These are phyloP conservation scores for Calonectria montana DNA, from an alignment of 2,329 filamentous ascomycete genomes.

Conservation along the genomic window DNA sequence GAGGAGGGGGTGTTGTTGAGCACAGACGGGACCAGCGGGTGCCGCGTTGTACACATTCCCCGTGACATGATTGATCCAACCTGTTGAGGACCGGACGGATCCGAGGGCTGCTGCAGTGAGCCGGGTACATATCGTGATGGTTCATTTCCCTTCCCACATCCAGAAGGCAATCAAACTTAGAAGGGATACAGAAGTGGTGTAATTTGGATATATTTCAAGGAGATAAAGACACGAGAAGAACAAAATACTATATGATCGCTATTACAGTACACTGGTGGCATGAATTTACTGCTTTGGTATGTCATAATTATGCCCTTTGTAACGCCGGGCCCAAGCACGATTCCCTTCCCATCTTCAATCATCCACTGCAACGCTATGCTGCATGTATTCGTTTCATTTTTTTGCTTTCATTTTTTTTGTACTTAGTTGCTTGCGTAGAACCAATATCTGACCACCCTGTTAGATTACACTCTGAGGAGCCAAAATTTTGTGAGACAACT, in stretches of 20 bases:
- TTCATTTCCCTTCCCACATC: not conserved
- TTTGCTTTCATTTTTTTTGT: conserved; percentile 12
- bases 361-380: not conserved
- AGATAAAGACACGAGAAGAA: not conserved
- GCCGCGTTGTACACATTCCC: not conserved
- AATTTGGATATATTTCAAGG: not conserved
- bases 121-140: not conserved
- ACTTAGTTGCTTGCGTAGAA: conserved; percentile 38
- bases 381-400: not conserved
- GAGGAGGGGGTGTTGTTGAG: conserved; percentile 1
- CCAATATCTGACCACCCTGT: conserved; percentile 40
- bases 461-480: conserved; percentile 14
- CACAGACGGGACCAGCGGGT: conserved; percentile 8
- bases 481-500: conserved; percentile 52
- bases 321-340: conserved; percentile 16
- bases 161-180: not conserved
- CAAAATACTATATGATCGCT: conserved; percentile 1
- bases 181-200: not conserved
- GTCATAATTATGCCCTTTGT: conserved; percentile 12
- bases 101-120: not conserved
- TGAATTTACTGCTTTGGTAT: conserved; percentile 10
- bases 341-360: conserved; percentile 8
- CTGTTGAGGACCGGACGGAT: conserved; percentile 6
- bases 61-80: not conserved
- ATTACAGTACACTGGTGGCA: conserved; percentile 21